Conservation (phyloP, 768 basidiomycete species). For the Trametes cinnabarina region DNA sequence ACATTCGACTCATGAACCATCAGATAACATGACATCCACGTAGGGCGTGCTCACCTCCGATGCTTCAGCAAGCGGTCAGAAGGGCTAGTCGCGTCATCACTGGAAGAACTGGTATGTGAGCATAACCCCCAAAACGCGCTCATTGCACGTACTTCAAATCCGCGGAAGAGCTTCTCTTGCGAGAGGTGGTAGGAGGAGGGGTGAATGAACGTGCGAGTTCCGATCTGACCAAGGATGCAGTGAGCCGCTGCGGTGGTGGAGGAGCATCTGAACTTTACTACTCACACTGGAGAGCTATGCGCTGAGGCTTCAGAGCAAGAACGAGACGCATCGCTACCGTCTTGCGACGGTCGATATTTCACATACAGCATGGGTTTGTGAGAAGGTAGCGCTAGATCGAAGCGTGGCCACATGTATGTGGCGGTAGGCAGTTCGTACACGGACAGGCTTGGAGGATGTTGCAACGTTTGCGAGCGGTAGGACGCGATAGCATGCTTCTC, state of each 20-base stretch:
- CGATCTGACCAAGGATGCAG: neutral
- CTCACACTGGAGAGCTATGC: neutral
- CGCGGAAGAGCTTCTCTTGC: slow-evolving; percentile 17
- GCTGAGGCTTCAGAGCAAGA: neutral
- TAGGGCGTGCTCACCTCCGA: slow-evolving; percentile 16
- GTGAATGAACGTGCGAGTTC: neutral
- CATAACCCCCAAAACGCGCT: neutral
- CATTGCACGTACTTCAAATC: slow-evolving; percentile 14
- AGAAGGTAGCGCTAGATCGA: neutral
- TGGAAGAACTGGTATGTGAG: neutral
- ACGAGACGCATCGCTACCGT: neutral
- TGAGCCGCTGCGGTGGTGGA: neutral
- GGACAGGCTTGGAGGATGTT: slow-evolving; percentile 8
- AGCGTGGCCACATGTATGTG: slow-evolving; percentile 22
- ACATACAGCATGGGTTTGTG: slow-evolving; percentile 11
- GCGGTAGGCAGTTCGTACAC: slow-evolving; percentile 21
- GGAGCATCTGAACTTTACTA: neutral
- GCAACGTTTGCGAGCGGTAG: neutral
- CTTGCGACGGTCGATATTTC: slow-evolving; percentile 1
- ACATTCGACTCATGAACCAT: neutral
- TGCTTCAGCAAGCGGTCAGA: slow-evolving; percentile 19
- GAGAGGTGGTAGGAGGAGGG: neutral
- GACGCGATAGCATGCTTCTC: slow-evolving; percentile 8
- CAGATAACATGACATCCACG: no score
- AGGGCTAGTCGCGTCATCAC: slow-evolving; percentile 8